Base-by-base conservation (phyloP, 352 stramenopile species). In the Phytophthora cajani region DNA sequence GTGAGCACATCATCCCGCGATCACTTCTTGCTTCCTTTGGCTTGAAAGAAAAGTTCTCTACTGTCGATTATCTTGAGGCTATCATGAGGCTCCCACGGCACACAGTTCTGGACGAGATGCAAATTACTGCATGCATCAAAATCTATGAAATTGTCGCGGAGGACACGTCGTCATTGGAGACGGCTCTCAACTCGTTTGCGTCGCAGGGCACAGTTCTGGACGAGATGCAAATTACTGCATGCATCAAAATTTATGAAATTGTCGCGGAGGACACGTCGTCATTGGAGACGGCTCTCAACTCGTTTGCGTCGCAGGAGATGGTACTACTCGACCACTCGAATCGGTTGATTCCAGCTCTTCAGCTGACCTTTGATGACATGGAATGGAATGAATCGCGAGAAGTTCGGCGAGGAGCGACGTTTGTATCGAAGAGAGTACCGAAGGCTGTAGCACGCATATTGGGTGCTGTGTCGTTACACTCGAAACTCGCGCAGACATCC, bases 331-430 rank as follows among this genome's bases (percentile, higher is more conserved):
- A 85, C 56, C 57, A 72, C 44, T 59, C 47, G 5, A 82, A 83
- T 36, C 46, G 55, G 4, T 50, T 91, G 11, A 25, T 82, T 51
- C 67, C 68, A 36, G 74, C 81, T 4, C 61, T 68, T 9, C 62
- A 79, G 21, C 58, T 94, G 25, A 81, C 72, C 0, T 89, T 83
- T 61, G 87, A 94, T 32, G 87, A 94, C 58, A 94, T 94, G 87
- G 70, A 87, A 52, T 94, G 87, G 87, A 81, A 92, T 30, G 77
- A 90, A 69, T 88, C 84, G 23, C 71, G 71, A 59, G 75, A 83
- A 49, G 68, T 79, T 71, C 82, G 87, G 10, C 77, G 77, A 19
- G 84, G 81, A 23, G 74, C 61, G 30, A 68, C 44, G 19, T 92
- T 93, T 64, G 85, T 91, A n/a, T 82, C 63, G 21, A 80, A 72